Conservation (phyloP, 495 filamentous ascomycete genomes). For the Trichoderma erinaceum region DNA sequence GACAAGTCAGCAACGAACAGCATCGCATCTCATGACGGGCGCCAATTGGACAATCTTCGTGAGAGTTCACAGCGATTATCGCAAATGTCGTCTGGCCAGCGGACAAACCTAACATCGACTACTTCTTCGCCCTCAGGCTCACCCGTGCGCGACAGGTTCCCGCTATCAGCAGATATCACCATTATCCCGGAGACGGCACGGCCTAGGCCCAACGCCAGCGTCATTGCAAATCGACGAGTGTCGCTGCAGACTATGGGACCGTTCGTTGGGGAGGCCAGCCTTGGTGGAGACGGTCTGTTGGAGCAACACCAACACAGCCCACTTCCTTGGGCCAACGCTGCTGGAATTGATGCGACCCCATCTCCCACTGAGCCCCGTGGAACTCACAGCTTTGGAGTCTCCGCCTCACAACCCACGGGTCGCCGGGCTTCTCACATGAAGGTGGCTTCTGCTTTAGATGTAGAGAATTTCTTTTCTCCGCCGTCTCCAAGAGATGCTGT, state of each 20-base stretch:
- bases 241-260: constrained; percentile 47
- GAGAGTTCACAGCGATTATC: constrained; percentile 55
- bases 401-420: constrained; percentile 29
- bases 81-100: constrained; percentile 53
- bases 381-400: constrained; percentile 41
- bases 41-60: constrained; percentile 42
- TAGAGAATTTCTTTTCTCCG: not conserved
- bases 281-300: not conserved
- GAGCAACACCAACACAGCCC: not conserved
- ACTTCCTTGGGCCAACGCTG: constrained; percentile 9
- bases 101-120: constrained; percentile 48
- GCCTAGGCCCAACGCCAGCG: constrained; percentile 44
- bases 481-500: not conserved
- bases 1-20: constrained; percentile 43
- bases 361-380: not conserved
- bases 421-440: constrained; percentile 38
- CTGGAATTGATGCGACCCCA: constrained; percentile 19
- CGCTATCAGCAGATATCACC: constrained; percentile 30
- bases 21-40: constrained; percentile 43
- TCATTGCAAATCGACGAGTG: constrained; percentile 46
- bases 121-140: constrained; percentile 49
- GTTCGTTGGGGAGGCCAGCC: constrained; percentile 29
- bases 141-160: constrained; percentile 41
- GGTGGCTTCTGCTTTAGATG: constrained; percentile 17
- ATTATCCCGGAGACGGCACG: constrained; percentile 27